A percentile compares a stretch with the other conserved stretches of the same genome.
Evolutionary conservation across 345 rosid genomes (phyloP).

Genomic region (Bretschneidera sinensis): DNA sequence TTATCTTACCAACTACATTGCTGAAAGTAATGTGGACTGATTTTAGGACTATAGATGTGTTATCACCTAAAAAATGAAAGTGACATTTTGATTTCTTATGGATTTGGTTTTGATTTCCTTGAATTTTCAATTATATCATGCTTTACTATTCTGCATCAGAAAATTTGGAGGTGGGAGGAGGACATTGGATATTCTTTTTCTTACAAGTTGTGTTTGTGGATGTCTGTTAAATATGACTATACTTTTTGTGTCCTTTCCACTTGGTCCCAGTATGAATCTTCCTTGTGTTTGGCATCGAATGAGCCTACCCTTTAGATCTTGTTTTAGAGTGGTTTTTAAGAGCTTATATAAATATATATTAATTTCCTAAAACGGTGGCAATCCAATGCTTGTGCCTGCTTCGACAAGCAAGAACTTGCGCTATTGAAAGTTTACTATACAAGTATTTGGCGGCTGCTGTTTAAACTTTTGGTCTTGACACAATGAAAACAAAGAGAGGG

Average conservation of each 20-base stretch:
- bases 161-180: conserved; percentile 18
- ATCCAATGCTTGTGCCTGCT: conserved; percentile 13
- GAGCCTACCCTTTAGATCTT: conserved; percentile 21
- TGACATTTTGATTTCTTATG: conserved; percentile 29
- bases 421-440: conserved; percentile 6
- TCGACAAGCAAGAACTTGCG: conserved; percentile 14
- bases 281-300: conserved; percentile 36
- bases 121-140: conserved; percentile 27
- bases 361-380: conserved; percentile 25
- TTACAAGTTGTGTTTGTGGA: conserved; percentile 66
- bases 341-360: conserved; percentile 35
- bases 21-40: conserved; percentile 36
- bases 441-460: conserved; percentile 4
- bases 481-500: conserved; percentile 58
- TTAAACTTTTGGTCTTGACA: conserved; percentile 12
- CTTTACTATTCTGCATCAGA: conserved; percentile 15
- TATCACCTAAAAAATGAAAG: conserved; percentile 31
- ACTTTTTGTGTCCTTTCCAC: conserved; percentile 40
- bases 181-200: conserved; percentile 23
- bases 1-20: conserved; percentile 21
- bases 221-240: conserved; percentile 40
- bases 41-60: conserved; percentile 15
- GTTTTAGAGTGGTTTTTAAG: conserved; percentile 14
- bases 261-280: conserved; percentile 38
- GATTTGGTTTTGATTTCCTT: conserved; percentile 7